Conservation (phyloP, 192 early-diverging fungal genomes). For the Backusella australiensis region DNA sequence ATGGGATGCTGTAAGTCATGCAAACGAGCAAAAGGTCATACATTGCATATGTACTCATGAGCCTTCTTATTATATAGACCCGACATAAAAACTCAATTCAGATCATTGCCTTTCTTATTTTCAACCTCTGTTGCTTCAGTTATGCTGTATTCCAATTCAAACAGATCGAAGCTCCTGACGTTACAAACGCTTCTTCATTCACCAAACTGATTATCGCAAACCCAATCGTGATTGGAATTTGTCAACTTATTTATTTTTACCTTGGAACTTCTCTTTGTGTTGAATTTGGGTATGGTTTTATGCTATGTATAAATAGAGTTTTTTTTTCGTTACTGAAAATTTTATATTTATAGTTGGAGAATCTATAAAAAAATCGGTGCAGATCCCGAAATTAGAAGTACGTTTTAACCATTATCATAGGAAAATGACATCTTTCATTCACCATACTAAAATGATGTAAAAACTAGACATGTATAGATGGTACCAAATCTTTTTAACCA, state of each 20-base stretch:
- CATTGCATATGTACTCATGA: background rate
- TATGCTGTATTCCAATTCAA: conserved; percentile 71
- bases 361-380: conserved; percentile 65
- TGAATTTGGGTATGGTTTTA: conserved; percentile 55
- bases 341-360: conserved; percentile 44
- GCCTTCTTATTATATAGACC: conserved; percentile 43
- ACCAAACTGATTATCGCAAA: conserved; percentile 50
- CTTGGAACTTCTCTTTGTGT: conserved; percentile 53
- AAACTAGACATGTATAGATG: conserved; percentile 53
- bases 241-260: conserved; percentile 44
- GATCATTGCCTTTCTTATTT: conserved; percentile 63
- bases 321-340: background rate
- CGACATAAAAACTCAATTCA: conserved; percentile 73
- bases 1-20: conserved; percentile 65
- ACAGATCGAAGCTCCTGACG: conserved; percentile 44
- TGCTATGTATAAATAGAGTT: background rate
- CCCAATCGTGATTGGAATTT: conserved; percentile 55
- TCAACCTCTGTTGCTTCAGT: conserved; percentile 62
- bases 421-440: background rate
- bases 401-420: conserved; percentile 10
- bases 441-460: background rate
- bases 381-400: conserved; percentile 60
- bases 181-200: background rate
- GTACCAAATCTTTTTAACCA: conserved; percentile 79
- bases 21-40: conserved; percentile 3